Evolutionary conservation across 768 basidiomycete species (phyloP).

Genomic region (Lactarius deliciosus): DNA sequence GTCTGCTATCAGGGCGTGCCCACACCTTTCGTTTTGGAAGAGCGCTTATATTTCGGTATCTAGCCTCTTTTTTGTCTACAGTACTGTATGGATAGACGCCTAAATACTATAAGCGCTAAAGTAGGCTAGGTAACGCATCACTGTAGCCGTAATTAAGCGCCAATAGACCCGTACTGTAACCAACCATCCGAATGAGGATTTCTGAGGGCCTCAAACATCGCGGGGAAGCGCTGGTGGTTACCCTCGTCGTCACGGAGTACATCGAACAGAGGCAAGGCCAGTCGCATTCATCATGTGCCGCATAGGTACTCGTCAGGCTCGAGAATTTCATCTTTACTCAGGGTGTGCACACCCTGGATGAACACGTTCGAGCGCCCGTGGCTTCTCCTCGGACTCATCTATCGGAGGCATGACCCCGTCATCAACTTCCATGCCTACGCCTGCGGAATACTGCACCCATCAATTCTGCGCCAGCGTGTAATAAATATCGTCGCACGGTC

Average conservation of each 20-base stretch:
- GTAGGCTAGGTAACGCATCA: no score
- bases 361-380: conserved; percentile 58
- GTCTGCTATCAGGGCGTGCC: background rate
- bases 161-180: no score
- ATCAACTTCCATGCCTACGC: conserved; percentile 79
- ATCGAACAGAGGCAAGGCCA: conserved; percentile 98
- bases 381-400: conserved; percentile 75
- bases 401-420: conserved; percentile 71
- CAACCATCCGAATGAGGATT: no score
- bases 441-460: conserved; percentile 43
- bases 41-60: no score
- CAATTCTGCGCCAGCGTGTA: conserved; percentile 23
- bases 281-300: conserved; percentile 89
- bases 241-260: conserved; percentile 87
- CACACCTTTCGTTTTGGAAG: background rate
- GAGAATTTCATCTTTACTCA: conserved; percentile 83
- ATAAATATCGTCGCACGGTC: conserved; percentile 42
- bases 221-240: conserved; percentile 82
- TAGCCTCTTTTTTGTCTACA: no score
- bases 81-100: no score
- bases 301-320: conserved; percentile 97
- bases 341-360: conserved; percentile 73
- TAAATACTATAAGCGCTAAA: no score
- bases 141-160: no score
- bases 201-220: no score